Evolutionary conservation across 2,329 filamentous ascomycete genomes (phyloP).

Genomic region (Ceratocystis eucalypticola): DNA sequence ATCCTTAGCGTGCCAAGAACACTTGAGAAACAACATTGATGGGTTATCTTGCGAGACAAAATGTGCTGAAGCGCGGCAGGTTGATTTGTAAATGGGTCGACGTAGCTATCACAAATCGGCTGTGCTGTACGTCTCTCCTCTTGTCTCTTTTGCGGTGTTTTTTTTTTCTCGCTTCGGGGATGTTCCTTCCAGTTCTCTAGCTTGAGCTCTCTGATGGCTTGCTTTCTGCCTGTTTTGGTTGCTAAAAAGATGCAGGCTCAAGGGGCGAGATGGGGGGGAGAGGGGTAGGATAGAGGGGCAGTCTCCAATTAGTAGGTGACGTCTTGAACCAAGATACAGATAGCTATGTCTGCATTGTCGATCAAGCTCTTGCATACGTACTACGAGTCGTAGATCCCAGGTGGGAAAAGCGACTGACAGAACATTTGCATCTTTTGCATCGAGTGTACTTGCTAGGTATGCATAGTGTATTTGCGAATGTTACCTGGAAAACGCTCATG

Average conservation of each 20-base stretch:
- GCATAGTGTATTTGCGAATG: neutral
- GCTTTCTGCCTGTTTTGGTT: neutral
- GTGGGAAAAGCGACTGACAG: too few species aligned
- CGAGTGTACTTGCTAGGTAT: neutral
- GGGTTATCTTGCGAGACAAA: neutral
- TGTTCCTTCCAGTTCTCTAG: neutral
- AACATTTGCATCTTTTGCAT: neutral
- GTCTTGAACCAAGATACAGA: conserved; percentile 6
- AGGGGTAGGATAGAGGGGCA: neutral
- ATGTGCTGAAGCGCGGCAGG: neutral
- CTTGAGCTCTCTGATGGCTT: neutral
- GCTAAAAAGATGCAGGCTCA: neutral
- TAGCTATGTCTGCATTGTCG: neutral
- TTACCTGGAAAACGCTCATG: neutral
- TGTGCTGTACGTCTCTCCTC: neutral
- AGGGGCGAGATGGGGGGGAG: neutral
- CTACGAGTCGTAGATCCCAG: neutral
- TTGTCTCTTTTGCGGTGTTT: neutral
- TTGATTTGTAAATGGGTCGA: too few species aligned
- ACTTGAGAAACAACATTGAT: neutral
- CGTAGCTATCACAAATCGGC: neutral
- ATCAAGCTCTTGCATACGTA: conserved; percentile 2
- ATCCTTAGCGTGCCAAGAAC: neutral
- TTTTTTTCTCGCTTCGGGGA: neutral
- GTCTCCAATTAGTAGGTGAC: neutral